Evolutionary conservation across 1,284 basidiomycete species (phyloP).

Genomic region (Grifola frondosa): DNA sequence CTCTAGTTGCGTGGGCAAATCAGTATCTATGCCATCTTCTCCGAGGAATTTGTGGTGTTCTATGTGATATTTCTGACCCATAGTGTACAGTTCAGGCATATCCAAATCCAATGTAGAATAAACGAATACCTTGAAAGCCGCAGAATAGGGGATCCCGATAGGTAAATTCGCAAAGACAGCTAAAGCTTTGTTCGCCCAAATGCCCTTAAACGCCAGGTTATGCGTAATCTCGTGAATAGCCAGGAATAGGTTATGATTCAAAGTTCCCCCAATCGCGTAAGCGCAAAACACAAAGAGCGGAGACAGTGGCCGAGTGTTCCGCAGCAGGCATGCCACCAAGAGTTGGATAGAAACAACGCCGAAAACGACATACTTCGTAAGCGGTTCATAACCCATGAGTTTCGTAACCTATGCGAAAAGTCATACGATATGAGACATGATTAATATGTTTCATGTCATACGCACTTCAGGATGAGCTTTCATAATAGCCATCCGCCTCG

Average conservation of each 20-base stretch:
- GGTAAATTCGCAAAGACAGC: constrained; percentile 92
- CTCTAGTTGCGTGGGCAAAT: constrained; percentile 87
- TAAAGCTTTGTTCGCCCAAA: constrained; percentile 82
- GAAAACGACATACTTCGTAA: constrained; percentile 87
- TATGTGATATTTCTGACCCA: constrained; percentile 78
- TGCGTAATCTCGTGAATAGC: constrained; percentile 99
- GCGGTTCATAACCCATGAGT: constrained; percentile 92
- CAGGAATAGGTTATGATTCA: constrained; percentile 96
- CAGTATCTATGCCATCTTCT: constrained; percentile 96
- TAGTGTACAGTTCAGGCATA: no score
- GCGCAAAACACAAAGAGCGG: constrained; percentile 75
- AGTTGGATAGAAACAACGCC: constrained; percentile 82
- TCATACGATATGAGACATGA: neutral
- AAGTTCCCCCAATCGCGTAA: constrained; percentile 89
- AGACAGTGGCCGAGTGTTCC: constrained; percentile 67
- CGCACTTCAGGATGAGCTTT: constrained; percentile 91
- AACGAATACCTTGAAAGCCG: constrained; percentile 84
- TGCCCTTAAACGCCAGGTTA: constrained; percentile 89
- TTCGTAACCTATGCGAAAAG: constrained; percentile 67
- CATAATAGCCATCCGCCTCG: constrained; percentile 85
- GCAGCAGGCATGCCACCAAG: constrained; percentile 61
- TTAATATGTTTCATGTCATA: constrained; percentile 1
- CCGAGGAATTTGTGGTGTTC: constrained; percentile 94
- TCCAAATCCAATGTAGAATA: constrained; percentile 5
- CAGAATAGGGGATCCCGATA: constrained; percentile 93